Conservation (phyloP, 371 early-diverging fungal species). For the Zychaea mexicana region DNA sequence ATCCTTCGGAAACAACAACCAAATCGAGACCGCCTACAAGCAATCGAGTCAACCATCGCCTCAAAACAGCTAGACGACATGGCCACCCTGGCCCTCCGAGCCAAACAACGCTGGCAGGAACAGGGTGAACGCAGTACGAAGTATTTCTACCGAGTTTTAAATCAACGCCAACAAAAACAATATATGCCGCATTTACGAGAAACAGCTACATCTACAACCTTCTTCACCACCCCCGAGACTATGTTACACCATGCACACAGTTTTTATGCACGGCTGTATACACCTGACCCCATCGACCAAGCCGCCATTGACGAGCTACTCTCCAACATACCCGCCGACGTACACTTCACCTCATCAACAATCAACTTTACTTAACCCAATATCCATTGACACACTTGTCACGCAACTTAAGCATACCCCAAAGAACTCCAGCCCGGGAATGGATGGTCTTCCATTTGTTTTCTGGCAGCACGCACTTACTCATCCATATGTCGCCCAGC, state of each 20-base stretch:
- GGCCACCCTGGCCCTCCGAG: background rate
- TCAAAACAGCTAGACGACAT: background rate
- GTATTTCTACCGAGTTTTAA: background rate
- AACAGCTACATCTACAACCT: background rate
- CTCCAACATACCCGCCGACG: background rate
- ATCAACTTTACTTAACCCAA: background rate
- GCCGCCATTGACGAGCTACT: background rate
- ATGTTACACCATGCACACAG: background rate
- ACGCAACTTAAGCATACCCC: background rate
- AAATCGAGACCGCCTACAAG: background rate
- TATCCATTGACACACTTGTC: background rate
- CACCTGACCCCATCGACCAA: background rate
- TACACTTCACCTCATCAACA: background rate
- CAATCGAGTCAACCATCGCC: background rate
- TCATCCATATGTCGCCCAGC: background rate
- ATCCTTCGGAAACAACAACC: background rate
- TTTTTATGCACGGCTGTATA: background rate
- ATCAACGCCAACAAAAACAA: background rate
- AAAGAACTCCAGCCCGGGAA: background rate
- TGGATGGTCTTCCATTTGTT: background rate
- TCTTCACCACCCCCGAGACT: background rate
- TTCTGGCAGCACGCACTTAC: background rate
- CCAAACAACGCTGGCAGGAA: constrained; percentile 1
- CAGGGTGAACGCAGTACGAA: background rate
- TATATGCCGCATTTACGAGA: background rate